Base-by-base conservation (phyloP, 129 eudicot genomes). In the Lactuca sativa region DNA sequence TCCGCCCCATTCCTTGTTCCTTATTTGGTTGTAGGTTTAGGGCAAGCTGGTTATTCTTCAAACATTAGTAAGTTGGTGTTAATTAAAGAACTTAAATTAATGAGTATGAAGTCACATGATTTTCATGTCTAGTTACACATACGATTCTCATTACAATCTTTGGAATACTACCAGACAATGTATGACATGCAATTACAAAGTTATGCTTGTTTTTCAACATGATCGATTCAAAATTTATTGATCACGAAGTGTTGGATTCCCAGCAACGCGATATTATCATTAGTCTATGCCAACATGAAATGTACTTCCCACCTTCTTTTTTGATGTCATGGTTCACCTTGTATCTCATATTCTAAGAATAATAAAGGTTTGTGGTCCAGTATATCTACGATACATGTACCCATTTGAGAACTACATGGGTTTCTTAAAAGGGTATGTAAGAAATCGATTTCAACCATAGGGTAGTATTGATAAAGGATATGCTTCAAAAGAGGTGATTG, bases 401-500 rank as follows among this genome's bases (percentile, higher is more conserved):
- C 31, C 33, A 17, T 55, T 55, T 16, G 59, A 55, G 59, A 55
- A 12, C 7, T 55, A 55, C 18, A 56, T 56, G 37, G 34, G 61
- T 8, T 18, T 56, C 32, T 56, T 56, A 56, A 56, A 56, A 21
- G 61, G 61, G 9, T 56, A 56, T 56, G 61, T 56, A 56, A 56
- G 61, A 11, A 56, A 56, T 9, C 34, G 36, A 56, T 5, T 18
- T 56, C 33, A 10, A 6, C 61, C 61, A 4, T 32, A 56, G 12
- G 61, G 33, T 15, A 56, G 61, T 56, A 56, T 56, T 18, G 9
- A 16, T 0, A 10, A 56, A 56, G 61, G 61, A 11, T 56, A 56
- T 56, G 7, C 61, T 0, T 7, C 34, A 18, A 18, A 18, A 18
- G 21, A 18, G 21, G 21, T 18, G 21, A 18, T 18, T 18, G 21